Evolutionary conservation across 768 basidiomycete species (phyloP), one percentile per base, ranked within the genome.

Genomic region (Kondoa subrosea): DNA sequence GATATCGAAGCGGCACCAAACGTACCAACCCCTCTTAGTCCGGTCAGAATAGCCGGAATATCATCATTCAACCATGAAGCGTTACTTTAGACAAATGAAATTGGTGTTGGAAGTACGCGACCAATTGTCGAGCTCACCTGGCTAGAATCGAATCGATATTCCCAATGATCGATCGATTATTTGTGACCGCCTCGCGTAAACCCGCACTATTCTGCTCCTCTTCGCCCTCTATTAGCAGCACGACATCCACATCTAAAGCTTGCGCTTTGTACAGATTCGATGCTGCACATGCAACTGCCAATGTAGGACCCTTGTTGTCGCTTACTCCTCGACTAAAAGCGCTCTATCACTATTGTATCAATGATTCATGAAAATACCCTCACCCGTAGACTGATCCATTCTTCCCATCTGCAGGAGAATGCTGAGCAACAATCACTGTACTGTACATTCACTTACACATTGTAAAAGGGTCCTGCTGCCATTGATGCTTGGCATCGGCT

Each of bases 41-140:
- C 95, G 75, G 93, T 95, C 0, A 92, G 95, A 64, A 97, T 86
- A 74, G 92, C 96, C 0, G 95, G 92, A 3, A 84, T 83, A 71
- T 87, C 84, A 72, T 95, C 89, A 15, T 87, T 87, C 71, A 97
- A 90, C 92, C 93, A 99, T 12, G 89, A 92, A 26, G 92, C 96
- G 75, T 99, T 97, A 72, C 88, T 89, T 69, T 57, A 33, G 12
- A 34, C 59, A 17, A 61, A 31, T 50, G 61, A 62, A 2, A 57
- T 15, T 33, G 66, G 15, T 15, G 25, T 16, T 8, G n/a, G 1
- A 57, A 21, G 27, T 16, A 12, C 30, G 17, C 2, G 59, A 33
- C 57, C 68, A 59, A 56, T n/a, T 14, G 26, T 40, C 2, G 4
- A n/a, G 15, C 16, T 34, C 12, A 65, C 15, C 31, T 29, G 62